These are phyloP conservation scores for Ustilago shanxiensis DNA, from an alignment of 1,284 basidiomycete species.

Conservation along the genomic window DNA sequence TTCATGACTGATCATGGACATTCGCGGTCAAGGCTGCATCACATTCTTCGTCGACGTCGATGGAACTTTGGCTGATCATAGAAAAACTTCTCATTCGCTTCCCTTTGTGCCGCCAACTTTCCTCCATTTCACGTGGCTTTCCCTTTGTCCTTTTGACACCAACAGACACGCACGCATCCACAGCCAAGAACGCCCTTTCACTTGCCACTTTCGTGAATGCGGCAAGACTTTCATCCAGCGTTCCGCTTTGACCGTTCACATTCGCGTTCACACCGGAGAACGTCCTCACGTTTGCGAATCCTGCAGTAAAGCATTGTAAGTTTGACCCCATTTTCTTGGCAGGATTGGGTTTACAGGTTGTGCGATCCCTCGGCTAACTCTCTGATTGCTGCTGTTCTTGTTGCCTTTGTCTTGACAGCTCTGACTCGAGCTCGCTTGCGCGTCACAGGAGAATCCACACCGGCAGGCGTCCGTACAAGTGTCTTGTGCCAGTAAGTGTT, in stretches of 20 bases:
- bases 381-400: no score
- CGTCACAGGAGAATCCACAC: slow-evolving; percentile 81
- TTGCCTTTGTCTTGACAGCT: slow-evolving; percentile 31
- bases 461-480: slow-evolving; percentile 71
- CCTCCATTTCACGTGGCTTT: background rate
- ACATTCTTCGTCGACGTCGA: background rate
- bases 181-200: slow-evolving; percentile 64
- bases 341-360: background rate
- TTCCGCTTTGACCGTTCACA: slow-evolving; percentile 82
- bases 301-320: slow-evolving; percentile 70
- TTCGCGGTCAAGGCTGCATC: no score
- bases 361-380: background rate
- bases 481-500: slow-evolving; percentile 54
- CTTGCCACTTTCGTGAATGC: slow-evolving; percentile 59
- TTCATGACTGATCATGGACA: no score
- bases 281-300: slow-evolving; percentile 85
- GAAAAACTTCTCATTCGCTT: background rate
- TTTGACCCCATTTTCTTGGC: background rate
- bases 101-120: background rate
- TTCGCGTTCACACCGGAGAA: slow-evolving; percentile 82
- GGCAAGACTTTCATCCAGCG: slow-evolving; percentile 69
- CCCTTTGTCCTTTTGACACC: background rate
- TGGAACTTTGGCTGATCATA: background rate
- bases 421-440: slow-evolving; percentile 75
- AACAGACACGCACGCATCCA: slow-evolving; percentile 65